phyloP scores from a whole-genome alignment of 2,329 filamentous ascomycete genomes.

The Colletotrichum lentis region DNA sequence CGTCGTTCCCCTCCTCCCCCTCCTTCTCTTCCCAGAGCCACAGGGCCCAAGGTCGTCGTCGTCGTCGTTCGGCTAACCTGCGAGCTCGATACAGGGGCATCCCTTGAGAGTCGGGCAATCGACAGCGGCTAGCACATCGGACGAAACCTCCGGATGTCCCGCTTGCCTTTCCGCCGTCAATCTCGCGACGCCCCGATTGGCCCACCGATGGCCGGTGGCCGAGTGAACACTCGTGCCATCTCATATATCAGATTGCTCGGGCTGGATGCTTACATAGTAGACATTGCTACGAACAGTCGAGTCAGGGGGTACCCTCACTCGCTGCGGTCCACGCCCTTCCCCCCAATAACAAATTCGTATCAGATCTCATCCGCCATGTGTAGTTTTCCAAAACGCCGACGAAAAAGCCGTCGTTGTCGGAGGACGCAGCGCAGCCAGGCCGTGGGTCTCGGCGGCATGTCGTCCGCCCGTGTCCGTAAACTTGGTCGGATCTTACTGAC shows the following conservation, averaged over 20 bases:
- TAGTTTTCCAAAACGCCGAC: too few relatives aligned
- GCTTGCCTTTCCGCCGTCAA: constrained; percentile 17
- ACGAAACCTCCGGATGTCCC: constrained; percentile 27
- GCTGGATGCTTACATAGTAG: constrained; percentile 20
- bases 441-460: not conserved
- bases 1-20: too few relatives aligned
- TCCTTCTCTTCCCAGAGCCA: too few relatives aligned
- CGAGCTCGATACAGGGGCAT: constrained; percentile 25
- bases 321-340: constrained; percentile 13
- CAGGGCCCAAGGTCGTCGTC: not conserved
- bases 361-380: constrained; percentile 29
- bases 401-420: too few relatives aligned
- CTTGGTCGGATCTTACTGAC: constrained; percentile 25
- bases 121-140: constrained; percentile 27
- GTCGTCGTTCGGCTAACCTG: constrained; percentile 14
- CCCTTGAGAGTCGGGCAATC: constrained; percentile 35
- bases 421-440: not conserved
- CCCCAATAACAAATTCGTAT: constrained; percentile 12
- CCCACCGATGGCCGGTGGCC: not conserved
- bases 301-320: constrained; percentile 27
- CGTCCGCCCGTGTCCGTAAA: not conserved
- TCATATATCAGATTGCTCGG: constrained; percentile 27
- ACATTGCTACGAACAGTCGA: constrained; percentile 5
- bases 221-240: constrained; percentile 12
- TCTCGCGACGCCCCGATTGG: constrained; percentile 2